Evolutionary conservation across 1,284 basidiomycete genomes (phyloP), one percentile per base, ranked within the genome.

Genomic region (Cryptococcus amylolentus): DNA sequence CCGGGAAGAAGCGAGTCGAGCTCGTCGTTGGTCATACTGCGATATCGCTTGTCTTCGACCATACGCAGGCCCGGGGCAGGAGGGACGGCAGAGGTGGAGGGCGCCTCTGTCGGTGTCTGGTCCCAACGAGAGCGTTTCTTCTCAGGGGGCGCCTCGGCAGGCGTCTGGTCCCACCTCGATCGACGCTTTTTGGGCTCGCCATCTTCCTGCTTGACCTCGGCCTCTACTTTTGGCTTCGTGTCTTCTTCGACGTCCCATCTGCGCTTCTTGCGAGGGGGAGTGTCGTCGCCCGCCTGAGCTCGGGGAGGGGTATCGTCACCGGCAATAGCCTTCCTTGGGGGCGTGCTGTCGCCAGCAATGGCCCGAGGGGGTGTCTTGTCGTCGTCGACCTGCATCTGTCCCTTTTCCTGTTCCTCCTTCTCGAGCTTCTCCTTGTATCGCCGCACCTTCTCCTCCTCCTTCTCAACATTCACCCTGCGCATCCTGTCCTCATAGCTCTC

Each of bases 101-200:
- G 50, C 40, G 62, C 69, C 59, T 54, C 68, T 62, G 57, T 65
- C 14, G 79, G 78, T 23, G 73, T 72, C 61, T 78, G 74, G 64
- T 77, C 73, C 77, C 73, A 75, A 57, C 73, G 55, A 20, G 73
- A 74, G 49, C 91, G 87, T 78, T 96, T 96, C 78, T 89, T 90
- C 52, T 88, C 84, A 28, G 86, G 86, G n/a, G 68, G 83, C 64
- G 88, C 86, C 70, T 87, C 84, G 12, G 75, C 75, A 0, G 82
- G 82, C 40, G 91, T 89, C 79, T 96, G 91, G 76, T 98, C 96
- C 96, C 96, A 99, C 47, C 96, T 84, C 42, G 94, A 98, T 52
- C 89, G 86, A 75, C 91, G 86, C 79, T 96, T 97, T 79, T 91
- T 94, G 12, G 67, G 83, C 14, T 81, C 83, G 54, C 87, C 87